These are phyloP conservation scores for Elongisporangium prolatum DNA, from an alignment of 352 stramenopile species.

Conservation along the genomic window DNA sequence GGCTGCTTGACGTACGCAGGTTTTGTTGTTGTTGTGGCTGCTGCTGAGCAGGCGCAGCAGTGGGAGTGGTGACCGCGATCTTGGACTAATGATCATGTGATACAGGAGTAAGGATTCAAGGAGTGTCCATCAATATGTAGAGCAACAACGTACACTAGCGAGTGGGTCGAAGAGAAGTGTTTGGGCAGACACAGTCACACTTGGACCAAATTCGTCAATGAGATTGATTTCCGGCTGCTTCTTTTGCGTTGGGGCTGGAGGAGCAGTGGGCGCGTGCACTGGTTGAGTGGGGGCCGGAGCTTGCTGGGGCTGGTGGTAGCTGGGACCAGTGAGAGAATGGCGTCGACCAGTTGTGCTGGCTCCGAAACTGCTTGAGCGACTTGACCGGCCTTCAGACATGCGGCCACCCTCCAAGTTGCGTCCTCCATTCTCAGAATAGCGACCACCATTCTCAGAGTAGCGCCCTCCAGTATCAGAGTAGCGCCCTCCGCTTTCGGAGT, in stretches of 20 bases:
- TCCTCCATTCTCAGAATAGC: not conserved
- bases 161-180: constrained; percentile 74
- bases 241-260: constrained; percentile 17
- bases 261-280: constrained; percentile 14
- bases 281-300: constrained; percentile 6
- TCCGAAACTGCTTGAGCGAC: constrained; percentile 11
- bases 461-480: not conserved
- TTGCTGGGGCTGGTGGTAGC: not conserved
- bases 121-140: constrained; percentile 5
- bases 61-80: constrained; percentile 10
- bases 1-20: constrained; percentile 21
- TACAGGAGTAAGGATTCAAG: not conserved
- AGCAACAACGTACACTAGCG: constrained; percentile 36
- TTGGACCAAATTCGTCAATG: constrained; percentile 66
- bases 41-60: constrained; percentile 3
- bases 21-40: constrained; percentile 19
- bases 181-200: constrained; percentile 56
- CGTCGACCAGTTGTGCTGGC: constrained; percentile 14
- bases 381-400: not conserved
- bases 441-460: not conserved
- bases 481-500: not conserved
- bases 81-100: constrained; percentile 16
- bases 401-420: not conserved
- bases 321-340: constrained; percentile 13
- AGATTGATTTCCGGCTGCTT: constrained; percentile 73